These are phyloP conservation scores for Talaromyces sp. DNA, from an alignment of 2,329 filamentous ascomycete species.

Conservation along the genomic window DNA sequence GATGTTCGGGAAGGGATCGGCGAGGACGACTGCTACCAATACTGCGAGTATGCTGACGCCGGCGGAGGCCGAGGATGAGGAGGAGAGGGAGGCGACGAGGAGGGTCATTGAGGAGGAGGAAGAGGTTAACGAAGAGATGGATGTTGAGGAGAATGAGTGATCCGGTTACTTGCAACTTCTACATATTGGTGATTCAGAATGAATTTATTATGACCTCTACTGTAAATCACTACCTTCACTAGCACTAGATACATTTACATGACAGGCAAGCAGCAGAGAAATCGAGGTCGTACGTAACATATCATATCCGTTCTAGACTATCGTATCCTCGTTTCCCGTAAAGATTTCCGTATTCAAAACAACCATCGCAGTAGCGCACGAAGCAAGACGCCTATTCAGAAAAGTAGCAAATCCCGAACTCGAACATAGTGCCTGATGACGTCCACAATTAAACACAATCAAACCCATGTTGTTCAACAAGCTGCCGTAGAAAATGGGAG, in stretches of 20 bases:
- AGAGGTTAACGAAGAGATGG: slow-evolving; percentile 15
- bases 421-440: not conserved
- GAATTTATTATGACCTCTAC: not conserved
- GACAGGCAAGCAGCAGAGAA: slow-evolving; percentile 8
- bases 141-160: slow-evolving; percentile 13
- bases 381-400: slow-evolving; percentile 4
- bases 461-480: not conserved
- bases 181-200: not conserved
- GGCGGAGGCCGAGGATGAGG: slow-evolving; percentile 23
- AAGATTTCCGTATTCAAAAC: slow-evolving; percentile 2
- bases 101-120: slow-evolving; percentile 22
- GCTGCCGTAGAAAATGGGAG: not conserved
- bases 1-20: slow-evolving; percentile 24
- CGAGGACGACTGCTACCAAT: slow-evolving; percentile 27
- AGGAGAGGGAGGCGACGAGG: slow-evolving; percentile 18
- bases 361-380: not conserved
- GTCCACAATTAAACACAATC: not conserved
- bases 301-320: not conserved
- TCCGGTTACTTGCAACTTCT: not conserved
- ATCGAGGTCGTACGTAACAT: slow-evolving; percentile 3
- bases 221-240: not conserved
- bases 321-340: slow-evolving; percentile 11
- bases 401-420: not conserved
- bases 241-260: slow-evolving; percentile 11
- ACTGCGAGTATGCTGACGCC: slow-evolving; percentile 18